Evolutionary conservation across 257 asterid genomes (phyloP).

Genomic region (Lantana camara): DNA sequence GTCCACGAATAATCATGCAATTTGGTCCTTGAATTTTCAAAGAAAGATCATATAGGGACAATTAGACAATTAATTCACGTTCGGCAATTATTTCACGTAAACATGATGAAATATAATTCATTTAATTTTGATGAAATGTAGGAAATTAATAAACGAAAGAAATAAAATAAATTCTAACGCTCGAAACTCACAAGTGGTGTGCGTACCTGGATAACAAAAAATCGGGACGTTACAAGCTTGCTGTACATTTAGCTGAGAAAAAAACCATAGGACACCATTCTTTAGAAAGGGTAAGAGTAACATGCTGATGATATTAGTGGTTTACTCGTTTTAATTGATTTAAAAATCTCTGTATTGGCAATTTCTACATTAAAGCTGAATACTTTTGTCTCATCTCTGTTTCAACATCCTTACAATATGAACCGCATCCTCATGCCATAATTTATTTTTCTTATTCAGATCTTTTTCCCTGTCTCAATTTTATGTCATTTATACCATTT

Average conservation of each 20-base stretch:
- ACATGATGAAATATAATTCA: too few species aligned
- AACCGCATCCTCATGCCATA: neutral
- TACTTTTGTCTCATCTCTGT: neutral
- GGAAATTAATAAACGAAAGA: too few species aligned
- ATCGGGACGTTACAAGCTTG: too few species aligned
- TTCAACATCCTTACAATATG: neutral
- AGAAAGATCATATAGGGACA: too few species aligned
- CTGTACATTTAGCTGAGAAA: constrained; percentile 76
- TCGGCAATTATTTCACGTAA: too few species aligned
- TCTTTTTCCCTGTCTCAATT: constrained; percentile 3
- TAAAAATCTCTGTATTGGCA: neutral
- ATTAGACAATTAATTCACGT: too few species aligned
- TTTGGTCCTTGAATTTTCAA: too few species aligned
- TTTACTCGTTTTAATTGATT: constrained; percentile 10
- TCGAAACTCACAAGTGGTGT: too few species aligned
- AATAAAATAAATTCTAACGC: too few species aligned
- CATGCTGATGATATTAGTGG: neutral
- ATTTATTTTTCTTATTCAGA: neutral
- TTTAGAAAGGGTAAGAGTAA: constrained; percentile 70
- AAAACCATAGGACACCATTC: constrained; percentile 78
- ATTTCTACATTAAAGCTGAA: neutral
- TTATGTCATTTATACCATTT: neutral
- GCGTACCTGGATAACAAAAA: too few species aligned
- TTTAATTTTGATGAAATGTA: too few species aligned
- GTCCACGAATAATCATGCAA: too few species aligned